These are phyloP conservation scores for Venturia pyrina DNA, from an alignment of 2,329 filamentous ascomycete genomes.

Conservation along the genomic window DNA sequence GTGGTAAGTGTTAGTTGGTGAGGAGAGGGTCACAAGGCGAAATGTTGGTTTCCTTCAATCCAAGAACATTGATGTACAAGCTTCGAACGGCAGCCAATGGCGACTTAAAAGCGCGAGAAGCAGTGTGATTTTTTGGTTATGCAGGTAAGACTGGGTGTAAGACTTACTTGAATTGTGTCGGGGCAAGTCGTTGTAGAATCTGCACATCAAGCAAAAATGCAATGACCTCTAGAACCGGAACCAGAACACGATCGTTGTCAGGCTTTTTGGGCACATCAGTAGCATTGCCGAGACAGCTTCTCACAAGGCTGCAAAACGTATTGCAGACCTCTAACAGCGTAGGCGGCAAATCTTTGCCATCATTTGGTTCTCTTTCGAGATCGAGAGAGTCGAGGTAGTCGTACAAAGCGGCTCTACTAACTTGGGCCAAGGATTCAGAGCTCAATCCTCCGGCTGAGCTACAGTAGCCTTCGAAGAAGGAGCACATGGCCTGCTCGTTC, in stretches of 20 bases:
- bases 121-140: too few relatives aligned
- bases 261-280: not conserved
- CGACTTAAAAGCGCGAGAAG: too few relatives aligned
- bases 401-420: constrained; percentile 55
- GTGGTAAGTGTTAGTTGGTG: not conserved
- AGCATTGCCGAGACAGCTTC: constrained; percentile 31
- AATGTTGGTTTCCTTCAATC: too few relatives aligned
- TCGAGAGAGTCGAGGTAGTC: constrained; percentile 26
- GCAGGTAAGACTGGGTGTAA: not conserved
- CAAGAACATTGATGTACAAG: too few relatives aligned
- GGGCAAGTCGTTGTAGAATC: constrained; percentile 29
- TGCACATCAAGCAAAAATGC: constrained; percentile 54
- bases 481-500: constrained; percentile 18
- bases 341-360: not conserved
- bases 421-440: constrained; percentile 63
- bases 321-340: constrained; percentile 19
- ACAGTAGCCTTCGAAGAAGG: constrained; percentile 56
- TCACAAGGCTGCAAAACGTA: not conserved
- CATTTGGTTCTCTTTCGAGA: constrained; percentile 13
- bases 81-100: too few relatives aligned
- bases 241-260: constrained; percentile 56
- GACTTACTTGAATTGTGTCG: constrained; percentile 39
- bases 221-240: constrained; percentile 67
- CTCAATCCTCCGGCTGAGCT: constrained; percentile 63
- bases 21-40: not conserved